A percentile compares a stretch with the other conserved stretches of the same genome.
Conservation (phyloP, 352 stramenopile genomes). For the Elongisporangium anandrum region DNA sequence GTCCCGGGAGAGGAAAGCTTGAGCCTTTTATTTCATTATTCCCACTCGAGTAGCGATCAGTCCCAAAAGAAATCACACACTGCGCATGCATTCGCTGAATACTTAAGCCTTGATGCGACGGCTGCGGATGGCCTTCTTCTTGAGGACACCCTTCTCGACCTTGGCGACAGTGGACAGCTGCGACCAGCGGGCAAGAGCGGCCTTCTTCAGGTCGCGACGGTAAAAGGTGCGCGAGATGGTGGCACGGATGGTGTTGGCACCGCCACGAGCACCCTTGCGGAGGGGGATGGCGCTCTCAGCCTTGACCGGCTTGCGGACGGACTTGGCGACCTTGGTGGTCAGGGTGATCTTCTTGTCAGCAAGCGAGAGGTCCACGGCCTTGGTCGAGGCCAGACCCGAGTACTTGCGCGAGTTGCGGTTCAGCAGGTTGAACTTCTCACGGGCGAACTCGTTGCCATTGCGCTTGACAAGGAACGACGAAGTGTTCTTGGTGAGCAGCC, state of each 20-base stretch:
- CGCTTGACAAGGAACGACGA: constrained; percentile 96
- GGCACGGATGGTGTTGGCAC: constrained; percentile 82
- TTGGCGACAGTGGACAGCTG: constrained; percentile 83
- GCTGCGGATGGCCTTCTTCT: constrained; percentile 83
- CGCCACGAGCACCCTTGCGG: constrained; percentile 78
- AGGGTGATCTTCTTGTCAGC: constrained; percentile 86
- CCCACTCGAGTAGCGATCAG: neutral
- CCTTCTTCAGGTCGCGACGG: constrained; percentile 83
- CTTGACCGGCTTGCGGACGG: constrained; percentile 64
- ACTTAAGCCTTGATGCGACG: constrained; percentile 78
- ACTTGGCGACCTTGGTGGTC: constrained; percentile 81
- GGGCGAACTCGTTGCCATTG: constrained; percentile 86
- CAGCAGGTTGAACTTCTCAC: constrained; percentile 95
- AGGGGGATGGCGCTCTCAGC: constrained; percentile 68
- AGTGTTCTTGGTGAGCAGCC: constrained; percentile 95
- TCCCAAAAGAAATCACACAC: neutral
- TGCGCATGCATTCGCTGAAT: neutral
- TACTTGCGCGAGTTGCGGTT: constrained; percentile 97
- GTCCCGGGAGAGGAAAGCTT: neutral
- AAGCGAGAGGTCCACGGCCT: constrained; percentile 90
- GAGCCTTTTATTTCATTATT: neutral
- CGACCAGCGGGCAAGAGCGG: constrained; percentile 82
- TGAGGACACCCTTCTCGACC: constrained; percentile 85
- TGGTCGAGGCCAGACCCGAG: constrained; percentile 92
- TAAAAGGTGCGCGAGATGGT: constrained; percentile 89